Evolutionary conservation across 331 rosid species (phyloP), one percentile per base, ranked within the genome.

Genomic region (Quercus lobata): DNA sequence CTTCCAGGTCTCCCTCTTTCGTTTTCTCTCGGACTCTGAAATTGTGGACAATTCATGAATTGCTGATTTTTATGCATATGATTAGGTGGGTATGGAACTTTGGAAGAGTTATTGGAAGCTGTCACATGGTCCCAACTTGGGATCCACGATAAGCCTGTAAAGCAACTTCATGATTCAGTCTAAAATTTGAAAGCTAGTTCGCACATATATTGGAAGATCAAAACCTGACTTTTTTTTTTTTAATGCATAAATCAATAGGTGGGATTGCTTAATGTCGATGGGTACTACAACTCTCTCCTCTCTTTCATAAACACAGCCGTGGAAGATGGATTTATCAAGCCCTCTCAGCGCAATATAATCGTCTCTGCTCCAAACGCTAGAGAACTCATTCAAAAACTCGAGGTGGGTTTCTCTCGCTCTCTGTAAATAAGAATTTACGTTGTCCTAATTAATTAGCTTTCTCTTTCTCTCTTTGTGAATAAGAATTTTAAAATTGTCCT

Each of bases 91-190:
- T 89, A 84, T 82, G 90, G 92, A 76, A 89, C 92, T 24, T 22
- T 89, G 75, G 92, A 89, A 65, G 92, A 87, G 83, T 72, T 89
- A 27, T 57, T 89, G n/a, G 92, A 89, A 81, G 89, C 85, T 69
- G 83, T 87, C 65, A 78, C 92, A 10, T 86, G 92, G 92, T 88
- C 90, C 71, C 90, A 86, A 74, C 89, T 86, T 34, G 92, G 92
- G 2, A 89, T 89, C 83, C 92, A 89, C 73, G 89, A 89, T 79
- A 89, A 89, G 74, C 90, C 92, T 22, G 92, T 89, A 84, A 89
- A 77, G 16, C 15, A 19, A 68, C 18, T 68, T 34, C 46, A 41
- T 41, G 12, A 9, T 41, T 41, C 46, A 41, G 17, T 12, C 34
- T 22, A 52, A 56, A 32, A 8, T 12, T 21, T 22, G 14, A 18